Base-by-base conservation (phyloP, 2,329 filamentous ascomycete genomes). In the Xylariales sp. region DNA sequence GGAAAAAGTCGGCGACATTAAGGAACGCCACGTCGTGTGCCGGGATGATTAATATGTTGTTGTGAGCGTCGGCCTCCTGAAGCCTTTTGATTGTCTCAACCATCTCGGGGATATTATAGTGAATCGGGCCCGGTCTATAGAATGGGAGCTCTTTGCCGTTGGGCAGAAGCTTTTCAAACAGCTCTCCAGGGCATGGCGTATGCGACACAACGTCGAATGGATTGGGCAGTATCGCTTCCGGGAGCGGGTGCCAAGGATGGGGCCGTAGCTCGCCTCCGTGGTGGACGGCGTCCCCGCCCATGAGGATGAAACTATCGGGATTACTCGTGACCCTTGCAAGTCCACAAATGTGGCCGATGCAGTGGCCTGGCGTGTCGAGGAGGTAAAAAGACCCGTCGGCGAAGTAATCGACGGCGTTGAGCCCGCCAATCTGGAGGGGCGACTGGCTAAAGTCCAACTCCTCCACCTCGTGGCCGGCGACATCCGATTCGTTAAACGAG, bases 1-100 rank as follows among this genome's bases (percentile, higher is more conserved):
- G 85, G 70, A 85, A 88, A 65, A 86, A 82, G 6, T 84, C 82
- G 0, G 84, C 74, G 3, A 84, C 76, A 30, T 78, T 76, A 41
- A 81, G 59, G 34, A 75, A 43, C 39, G 67, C 58, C 9, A 65
- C 61, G 14, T 74, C 71, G 48, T 75, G 75, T n/a, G 73, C 72
- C 6, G 68, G 46, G 1, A 74, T 64, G 18, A 74, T 36, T 0
- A 74, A 49, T 32, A 75, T 65, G 43, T 75, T 73, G 7, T 70
- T 67, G 23, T 75, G 67, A 9, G 72, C 75, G 54, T 75, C 74
- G 9, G 64, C 16, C 39, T 71, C 68, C 41, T 75, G 73, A 10
- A 73, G 63, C 30, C 65, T 69, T 39, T 54, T 67, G 52, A 75
- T 79, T 0, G 82, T 84, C 54, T 74, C 67, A 6, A 64, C 53